Percentiles rank a stretch among this genome's conserved stretches.
Conservation (phyloP, 73 alveolate species). For the Tetrahymena elliotti region DNA sequence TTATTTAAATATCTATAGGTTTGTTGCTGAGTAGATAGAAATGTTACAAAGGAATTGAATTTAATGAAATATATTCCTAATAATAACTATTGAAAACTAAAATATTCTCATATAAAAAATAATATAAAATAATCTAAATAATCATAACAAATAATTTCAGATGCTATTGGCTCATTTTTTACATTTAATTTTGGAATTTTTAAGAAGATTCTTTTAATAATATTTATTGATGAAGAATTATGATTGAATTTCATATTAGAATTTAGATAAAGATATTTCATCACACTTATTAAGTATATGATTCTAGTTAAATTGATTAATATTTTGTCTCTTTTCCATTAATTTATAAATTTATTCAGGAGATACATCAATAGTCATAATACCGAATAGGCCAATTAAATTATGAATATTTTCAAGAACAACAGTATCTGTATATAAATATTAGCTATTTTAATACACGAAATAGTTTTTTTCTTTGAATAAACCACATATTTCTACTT, state of each 20-base stretch:
- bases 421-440: not conserved
- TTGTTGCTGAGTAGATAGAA: too few relatives aligned
- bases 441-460: not conserved
- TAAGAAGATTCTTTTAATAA: not conserved
- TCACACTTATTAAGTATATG: not conserved
- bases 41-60: too few relatives aligned
- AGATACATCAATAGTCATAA: not conserved
- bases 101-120: too few relatives aligned
- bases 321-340: not conserved
- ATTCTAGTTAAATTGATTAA: not conserved
- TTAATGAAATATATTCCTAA: too few relatives aligned
- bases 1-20: too few relatives aligned
- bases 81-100: too few relatives aligned
- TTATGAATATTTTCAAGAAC: not conserved
- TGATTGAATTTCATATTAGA: not conserved
- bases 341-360: not conserved
- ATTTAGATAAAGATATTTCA: not conserved
- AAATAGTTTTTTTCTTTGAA: not conserved
- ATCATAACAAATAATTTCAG: too few relatives aligned
- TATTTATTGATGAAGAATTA: not conserved
- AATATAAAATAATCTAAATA: too few relatives aligned
- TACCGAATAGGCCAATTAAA: not conserved
- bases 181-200: too few relatives aligned
- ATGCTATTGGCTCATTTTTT: too few relatives aligned
- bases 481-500: not conserved